Percentiles rank a stretch among this genome's conserved stretches.
Evolutionary conservation across 805 yeast genomes (phyloP).

Genomic region (Ogataea pini): DNA sequence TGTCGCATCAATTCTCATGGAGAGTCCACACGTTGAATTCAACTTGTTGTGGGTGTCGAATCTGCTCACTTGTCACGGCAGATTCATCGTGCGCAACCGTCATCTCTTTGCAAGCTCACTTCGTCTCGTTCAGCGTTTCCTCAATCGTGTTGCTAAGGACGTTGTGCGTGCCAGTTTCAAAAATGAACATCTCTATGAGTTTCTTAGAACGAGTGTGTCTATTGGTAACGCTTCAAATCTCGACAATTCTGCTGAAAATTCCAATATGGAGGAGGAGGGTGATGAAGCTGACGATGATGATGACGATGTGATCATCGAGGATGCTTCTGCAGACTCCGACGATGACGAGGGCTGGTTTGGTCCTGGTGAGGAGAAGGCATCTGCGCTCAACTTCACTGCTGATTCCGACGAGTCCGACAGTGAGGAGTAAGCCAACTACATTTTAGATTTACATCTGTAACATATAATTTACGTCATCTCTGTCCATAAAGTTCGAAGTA

Average conservation of each 20-base stretch:
- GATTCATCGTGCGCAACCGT: conserved; percentile 61
- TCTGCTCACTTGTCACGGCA: conserved; percentile 73
- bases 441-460: neutral
- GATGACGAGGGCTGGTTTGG: conserved; percentile 35
- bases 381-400: conserved; percentile 37
- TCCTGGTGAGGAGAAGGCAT: conserved; percentile 31
- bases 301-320: conserved; percentile 18
- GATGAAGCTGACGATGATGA: conserved; percentile 26
- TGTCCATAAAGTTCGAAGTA: neutral
- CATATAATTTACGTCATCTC: neutral
- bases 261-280: neutral
- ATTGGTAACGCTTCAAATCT: conserved; percentile 3
- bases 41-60: conserved; percentile 78
- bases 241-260: neutral
- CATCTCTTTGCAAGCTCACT: conserved; percentile 63
- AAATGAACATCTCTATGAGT: conserved; percentile 56
- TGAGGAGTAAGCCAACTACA: conserved; percentile 20
- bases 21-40: conserved; percentile 83
- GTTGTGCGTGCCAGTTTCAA: conserved; percentile 55
- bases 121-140: conserved; percentile 72
- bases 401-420: conserved; percentile 37
- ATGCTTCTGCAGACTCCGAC: conserved; percentile 15
- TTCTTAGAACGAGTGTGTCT: conserved; percentile 38
- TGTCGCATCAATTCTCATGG: conserved; percentile 65
- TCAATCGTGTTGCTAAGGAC: conserved; percentile 73